Base-by-base conservation (phyloP, 306 rosid species). In the Pachyrhizus erosus region DNA sequence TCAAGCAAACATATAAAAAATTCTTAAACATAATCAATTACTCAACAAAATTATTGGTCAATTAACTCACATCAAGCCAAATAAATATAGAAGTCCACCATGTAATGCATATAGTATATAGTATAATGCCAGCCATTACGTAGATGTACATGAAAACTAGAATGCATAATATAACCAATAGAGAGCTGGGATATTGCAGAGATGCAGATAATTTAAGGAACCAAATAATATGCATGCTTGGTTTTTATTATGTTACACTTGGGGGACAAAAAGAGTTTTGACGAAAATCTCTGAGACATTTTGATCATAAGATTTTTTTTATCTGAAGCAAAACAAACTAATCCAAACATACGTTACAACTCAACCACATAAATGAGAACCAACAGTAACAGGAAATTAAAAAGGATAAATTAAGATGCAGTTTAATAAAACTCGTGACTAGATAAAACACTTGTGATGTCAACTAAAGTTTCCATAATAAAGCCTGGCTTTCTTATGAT, bases 381-480 rank as follows among this genome's bases (percentile, higher is more conserved):
- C 39, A 17, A 15, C 21, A 29, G 54, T 45, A 77, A 70, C 52
- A 84, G 24, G 52, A 80, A 80, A 73, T 45, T 20, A 57, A 84
- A 65, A 49, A n/a, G n/a, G 37, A 48, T 34, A 77, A 66, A 73
- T 45, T 37, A 62, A 39, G 69, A 72, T 40, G 29, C 73, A 55
- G 46, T 24, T 5, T 77, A 64, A 78, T 21, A 64, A 61, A 24
- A 34, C 26, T 67, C 66, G 31, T 27, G 26, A 66, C 23, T 43
- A 20, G 65, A 42, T 42, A 46, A 62, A 62, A 78, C 46, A 83
- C 31, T 37, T 15, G 39, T 14, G 55, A 78, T 60, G 64, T 17
- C 70, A 23, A 39, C 70, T 62, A 64, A 52, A 23, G 42, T 26
- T 58, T 7, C 23, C 10, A 26, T 21, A 46, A 70, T 48, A 46